phyloP scores from a whole-genome alignment of 1,284 basidiomycete genomes.

The Crocinoboletus sp. region DNA sequence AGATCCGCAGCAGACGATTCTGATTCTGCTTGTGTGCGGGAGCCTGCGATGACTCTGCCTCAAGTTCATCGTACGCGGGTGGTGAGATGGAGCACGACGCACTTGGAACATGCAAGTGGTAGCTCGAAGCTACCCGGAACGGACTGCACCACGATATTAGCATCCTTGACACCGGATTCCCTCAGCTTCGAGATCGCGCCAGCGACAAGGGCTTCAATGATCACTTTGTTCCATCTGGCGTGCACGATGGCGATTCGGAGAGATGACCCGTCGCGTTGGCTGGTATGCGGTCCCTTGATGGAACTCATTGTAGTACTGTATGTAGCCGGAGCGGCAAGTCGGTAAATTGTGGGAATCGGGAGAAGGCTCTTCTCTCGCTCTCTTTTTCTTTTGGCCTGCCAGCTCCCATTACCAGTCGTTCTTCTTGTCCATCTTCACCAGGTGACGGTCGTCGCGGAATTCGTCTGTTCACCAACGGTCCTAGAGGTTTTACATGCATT shows the following conservation, averaged over 20 bases:
- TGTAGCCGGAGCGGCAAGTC: too few relatives aligned
- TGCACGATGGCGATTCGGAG: slow-evolving; percentile 89
- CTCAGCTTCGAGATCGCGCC: slow-evolving; percentile 78
- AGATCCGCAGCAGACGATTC: slow-evolving; percentile 72
- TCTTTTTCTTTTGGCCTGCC: background rate
- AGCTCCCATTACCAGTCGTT: background rate
- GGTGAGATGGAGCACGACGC: slow-evolving; percentile 27
- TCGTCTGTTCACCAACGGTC: background rate
- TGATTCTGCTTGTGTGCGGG: slow-evolving; percentile 70
- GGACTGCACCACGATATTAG: slow-evolving; percentile 87
- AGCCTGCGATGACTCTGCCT: slow-evolving; percentile 78
- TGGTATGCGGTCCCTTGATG: slow-evolving; percentile 74
- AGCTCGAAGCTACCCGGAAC: slow-evolving; percentile 95
- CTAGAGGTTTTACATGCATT: slow-evolving; percentile 1
- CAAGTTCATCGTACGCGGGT: background rate
- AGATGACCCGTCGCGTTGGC: slow-evolving; percentile 69
- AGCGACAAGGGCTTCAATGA: slow-evolving; percentile 80
- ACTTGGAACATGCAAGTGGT: slow-evolving; percentile 83
- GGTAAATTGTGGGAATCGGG: slow-evolving; percentile 21
- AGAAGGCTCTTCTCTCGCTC: too few relatives aligned
- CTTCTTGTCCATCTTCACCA: background rate
- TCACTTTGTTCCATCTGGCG: slow-evolving; percentile 86
- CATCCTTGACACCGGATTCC: slow-evolving; percentile 81
- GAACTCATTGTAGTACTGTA: slow-evolving; percentile 45
- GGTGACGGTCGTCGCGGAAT: background rate